A percentile compares a stretch with the other conserved stretches of the same genome.
Evolutionary conservation across 106 monocot species (phyloP).

Genomic region (Dendrobium nobile): DNA sequence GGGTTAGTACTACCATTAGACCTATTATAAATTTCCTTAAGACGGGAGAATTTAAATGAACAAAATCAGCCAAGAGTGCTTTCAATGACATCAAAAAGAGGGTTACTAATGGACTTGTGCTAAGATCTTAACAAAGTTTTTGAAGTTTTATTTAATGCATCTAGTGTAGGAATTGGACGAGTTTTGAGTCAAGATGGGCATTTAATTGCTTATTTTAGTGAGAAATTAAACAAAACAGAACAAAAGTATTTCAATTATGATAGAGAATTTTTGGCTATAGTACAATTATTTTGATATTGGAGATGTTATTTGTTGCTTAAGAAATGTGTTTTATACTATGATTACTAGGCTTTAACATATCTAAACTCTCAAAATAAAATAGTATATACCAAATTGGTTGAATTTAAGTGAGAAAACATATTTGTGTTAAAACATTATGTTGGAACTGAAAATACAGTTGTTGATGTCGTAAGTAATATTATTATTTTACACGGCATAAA

Average conservation of each 20-base stretch:
- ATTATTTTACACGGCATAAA: neutral
- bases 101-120: neutral
- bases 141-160: neutral
- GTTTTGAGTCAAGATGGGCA: neutral
- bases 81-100: neutral
- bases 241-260: neutral
- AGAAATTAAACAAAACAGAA: neutral
- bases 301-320: neutral
- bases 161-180: neutral
- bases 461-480: neutral
- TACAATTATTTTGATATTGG: neutral
- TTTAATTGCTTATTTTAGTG: neutral
- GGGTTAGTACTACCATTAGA: neutral
- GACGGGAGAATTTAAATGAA: neutral
- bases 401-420: neutral
- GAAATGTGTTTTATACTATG: neutral
- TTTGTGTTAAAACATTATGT: neutral
- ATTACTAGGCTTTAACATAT: neutral
- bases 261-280: neutral
- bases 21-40: neutral
- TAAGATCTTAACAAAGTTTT: neutral
- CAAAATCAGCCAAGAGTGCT: neutral
- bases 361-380: neutral
- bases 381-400: neutral
- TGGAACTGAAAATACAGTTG: neutral